These are phyloP conservation scores for Talaromyces borbonicus DNA, from an alignment of 495 filamentous ascomycete genomes.

Conservation along the genomic window DNA sequence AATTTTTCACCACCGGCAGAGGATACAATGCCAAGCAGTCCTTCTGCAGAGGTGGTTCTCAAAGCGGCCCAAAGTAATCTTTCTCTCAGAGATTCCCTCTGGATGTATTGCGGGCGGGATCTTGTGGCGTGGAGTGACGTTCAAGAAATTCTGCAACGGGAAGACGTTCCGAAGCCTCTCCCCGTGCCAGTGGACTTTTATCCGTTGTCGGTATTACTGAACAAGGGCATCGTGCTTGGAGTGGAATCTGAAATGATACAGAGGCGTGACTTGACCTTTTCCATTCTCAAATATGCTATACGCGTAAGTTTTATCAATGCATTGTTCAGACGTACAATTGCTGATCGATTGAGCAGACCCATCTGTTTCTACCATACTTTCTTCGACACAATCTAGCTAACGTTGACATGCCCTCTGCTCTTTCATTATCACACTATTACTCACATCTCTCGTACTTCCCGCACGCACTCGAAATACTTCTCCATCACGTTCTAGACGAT, in stretches of 20 bases:
- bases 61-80: conserved; percentile 32
- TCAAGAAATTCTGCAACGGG: conserved; percentile 65
- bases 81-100: conserved; percentile 76
- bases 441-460: conserved; percentile 80
- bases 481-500: conserved; percentile 90
- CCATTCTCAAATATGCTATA: conserved; percentile 74
- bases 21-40: conserved; percentile 41
- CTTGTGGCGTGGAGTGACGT: conserved; percentile 82
- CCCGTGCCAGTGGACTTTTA: conserved; percentile 74
- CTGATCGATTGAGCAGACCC: conserved; percentile 46
- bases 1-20: conserved; percentile 30
- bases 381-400: conserved; percentile 64
- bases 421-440: conserved; percentile 71
- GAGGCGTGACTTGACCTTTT: conserved; percentile 79
- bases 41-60: conserved; percentile 37
- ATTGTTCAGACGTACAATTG: neutral
- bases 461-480: conserved; percentile 83
- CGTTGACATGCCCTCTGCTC: conserved; percentile 62
- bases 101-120: conserved; percentile 82
- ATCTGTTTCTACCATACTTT: conserved; percentile 83
- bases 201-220: conserved; percentile 73
- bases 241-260: conserved; percentile 89
- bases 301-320: conserved; percentile 54
- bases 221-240: conserved; percentile 80
- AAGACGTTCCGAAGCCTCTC: conserved; percentile 34